Evolutionary conservation across 2,329 filamentous ascomycete species (phyloP), one percentile per base, ranked within the genome.

Genomic region (Alternaria panax): DNA sequence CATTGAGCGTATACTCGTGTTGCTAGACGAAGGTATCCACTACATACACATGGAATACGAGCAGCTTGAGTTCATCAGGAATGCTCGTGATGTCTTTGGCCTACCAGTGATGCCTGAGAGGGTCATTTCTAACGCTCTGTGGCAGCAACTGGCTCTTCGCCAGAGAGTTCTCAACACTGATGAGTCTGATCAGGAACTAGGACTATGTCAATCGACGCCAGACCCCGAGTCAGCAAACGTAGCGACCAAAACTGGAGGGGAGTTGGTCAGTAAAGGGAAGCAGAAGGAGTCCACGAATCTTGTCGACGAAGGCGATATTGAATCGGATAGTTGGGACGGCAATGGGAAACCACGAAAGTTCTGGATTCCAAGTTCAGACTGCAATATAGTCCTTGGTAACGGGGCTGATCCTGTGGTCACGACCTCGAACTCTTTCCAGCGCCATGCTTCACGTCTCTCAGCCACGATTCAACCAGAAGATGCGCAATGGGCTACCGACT

Each of bases 21-120:
- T 87, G 2, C 74, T 87, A 4, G 85, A 87, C 57, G 83, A 86
- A 72, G 85, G 85, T 0, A 86, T 87, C 8, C 85, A 87, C 67
- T 87, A 87, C 72, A 79, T 86, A 3, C 85, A 87, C 68, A 80
- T 87, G 65, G 82, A 84, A 34, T 87, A 86, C 60, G 85, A 87
- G 64, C 84, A 86, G 60, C 72, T 87, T 8, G 84, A 87, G 60
- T 83, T 81, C 64, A 86, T 87, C 54, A 80, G 81, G 11, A 75
- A 71, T 50, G 79, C 84, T 22, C 80, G 80, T 43, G 85, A 87
- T 65, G 74, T 82, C 14, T 80, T 87, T 47, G 84, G 84, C 4
- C 71, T 86, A 3, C 84, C 84, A 2, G 80, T 86, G 32, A 79
- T 87, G 71, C 83, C 84, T 1, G 84, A 86, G 51, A 81, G 81